Base-by-base conservation (phyloP, 495 filamentous ascomycete genomes). In the Aspergillus egyptiacus region DNA sequence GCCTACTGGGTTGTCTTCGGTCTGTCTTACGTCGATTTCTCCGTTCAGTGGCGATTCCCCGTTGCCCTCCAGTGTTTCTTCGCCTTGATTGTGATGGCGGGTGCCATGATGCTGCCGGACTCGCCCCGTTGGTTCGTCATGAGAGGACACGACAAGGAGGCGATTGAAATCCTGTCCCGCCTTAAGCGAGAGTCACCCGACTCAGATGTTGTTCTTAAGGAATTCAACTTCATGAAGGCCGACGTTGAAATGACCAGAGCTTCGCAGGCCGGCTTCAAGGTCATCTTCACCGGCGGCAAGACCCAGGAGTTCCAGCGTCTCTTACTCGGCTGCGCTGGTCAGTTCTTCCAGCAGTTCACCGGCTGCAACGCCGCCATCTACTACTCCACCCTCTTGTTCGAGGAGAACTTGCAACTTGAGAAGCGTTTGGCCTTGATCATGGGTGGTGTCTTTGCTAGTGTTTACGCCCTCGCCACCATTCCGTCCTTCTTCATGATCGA, bases 1-100 rank as follows among this genome's bases (percentile, higher is more conserved):
- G 85, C 85, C 20, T 91, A 91, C 70, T 91, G 87, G 87, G 74
- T 91, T 48, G 85, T 89, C 56, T 91, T 86, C 52, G 87, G 86
- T 35, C 75, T 83, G 24, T 80, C 78, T 7, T 91, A 85, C 57
- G 66, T 65, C 40, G 24, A 63, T n/a, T 39, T 24, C 27, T 64
- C 60, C 10, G 57, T 64, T 25, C 57, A 62, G 11, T 87, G 83
- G 84, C 70, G 77, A 8, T 77, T 89, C 69, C 86, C 86, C 7
- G 83, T 89, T 48, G 83, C 86, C 6, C 87, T 91, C 75, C 86
- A 91, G 72, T 74, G 86, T 40, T 34, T 88, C 41, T 89, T 89
- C 56, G 84, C 79, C 6, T 38, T 88, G 6, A 57, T 82, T 48
- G 75, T 88, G 54, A 72, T 66, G 36, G 39, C 65, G 33, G 74